Evolutionary conservation across 805 yeast species (phyloP), one percentile per base, ranked within the genome.

Genomic region (Kluyveromyces dobzhanskii): DNA sequence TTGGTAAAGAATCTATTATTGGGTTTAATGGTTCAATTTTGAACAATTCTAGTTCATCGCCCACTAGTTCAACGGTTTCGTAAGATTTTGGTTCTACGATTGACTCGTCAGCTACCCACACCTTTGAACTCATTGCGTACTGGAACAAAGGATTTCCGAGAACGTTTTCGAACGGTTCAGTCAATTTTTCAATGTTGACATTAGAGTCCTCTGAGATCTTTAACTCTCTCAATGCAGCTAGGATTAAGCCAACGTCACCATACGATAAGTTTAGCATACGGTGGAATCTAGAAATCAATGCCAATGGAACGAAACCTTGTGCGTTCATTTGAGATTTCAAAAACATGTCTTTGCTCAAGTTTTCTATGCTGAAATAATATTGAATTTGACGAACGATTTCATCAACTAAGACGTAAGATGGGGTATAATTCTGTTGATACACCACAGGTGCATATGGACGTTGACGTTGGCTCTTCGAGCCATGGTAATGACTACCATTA

Each of bases 291-390:
- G 59, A 43, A 24, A 57, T 50, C 24, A 55, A 39, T 11, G 56
- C 36, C 14, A 57, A 43, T 29, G 64, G 56, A 21, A 50, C 61
- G 32, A 46, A 59, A 21, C 64, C 64, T 11, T 59, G 59, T 13
- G 47, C 47, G 9, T 56, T 51, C 30, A 90, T 84, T 53, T 83
- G 84, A 47, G 76, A 73, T 62, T 95, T 77, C 62, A 92, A 70
- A 57, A 65, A 90, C 37, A 80, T 66, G 64, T 92, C 98, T 64
- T 86, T 84, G 50, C 81, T 69, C 62, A 92, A 70, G 62, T 92
- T 92, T 51, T 86, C 95, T 37, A 79, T 69, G 23, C 94, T 80
- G 65, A 92, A 84, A 62, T 92, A 92, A 68, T 92, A 92, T 57
- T 85, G 92, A 38, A 90, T 67, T 68, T 88, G 97, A 43, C 55